A percentile compares a stretch with the other conserved stretches of the same genome.
Conservation (phyloP, 177 flowering plant species). For the Telopea speciosissima region DNA sequence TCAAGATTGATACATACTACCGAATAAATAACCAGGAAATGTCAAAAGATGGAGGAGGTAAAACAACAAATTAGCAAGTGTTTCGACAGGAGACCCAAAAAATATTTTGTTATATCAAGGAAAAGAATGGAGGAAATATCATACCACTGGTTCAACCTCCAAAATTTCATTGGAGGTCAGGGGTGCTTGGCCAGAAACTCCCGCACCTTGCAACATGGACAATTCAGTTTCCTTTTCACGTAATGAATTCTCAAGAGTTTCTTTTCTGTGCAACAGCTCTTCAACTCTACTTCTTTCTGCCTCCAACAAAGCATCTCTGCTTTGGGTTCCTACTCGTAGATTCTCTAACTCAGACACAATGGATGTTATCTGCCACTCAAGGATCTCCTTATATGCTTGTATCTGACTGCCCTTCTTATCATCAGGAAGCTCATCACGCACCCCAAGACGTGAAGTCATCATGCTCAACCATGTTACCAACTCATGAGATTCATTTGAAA, state of each 20-base stretch:
- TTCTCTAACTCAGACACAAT: slow-evolving; percentile 61
- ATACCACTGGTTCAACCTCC: slow-evolving; percentile 80
- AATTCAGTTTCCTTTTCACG: slow-evolving; percentile 65
- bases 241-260: slow-evolving; percentile 54
- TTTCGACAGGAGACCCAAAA: background rate
- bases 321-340: slow-evolving; percentile 42
- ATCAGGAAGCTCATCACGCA: slow-evolving; percentile 30
- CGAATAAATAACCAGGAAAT: background rate
- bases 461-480: slow-evolving; percentile 57
- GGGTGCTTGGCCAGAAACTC: slow-evolving; percentile 35
- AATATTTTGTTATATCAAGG: background rate
- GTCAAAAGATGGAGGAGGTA: background rate
- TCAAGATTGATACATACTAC: background rate
- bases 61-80: background rate
- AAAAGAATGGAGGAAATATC: slow-evolving; percentile 13
- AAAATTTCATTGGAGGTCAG: slow-evolving; percentile 42
- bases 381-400: slow-evolving; percentile 38
- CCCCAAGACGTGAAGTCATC: slow-evolving; percentile 33
- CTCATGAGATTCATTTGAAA: slow-evolving; percentile 49
- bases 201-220: slow-evolving; percentile 40
- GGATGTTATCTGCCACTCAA: slow-evolving; percentile 50
- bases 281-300: slow-evolving; percentile 57
- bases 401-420: slow-evolving; percentile 21
- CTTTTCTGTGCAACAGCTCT: slow-evolving; percentile 46
- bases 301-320: slow-evolving; percentile 51